phyloP scores from a whole-genome alignment of 495 filamentous ascomycete species.

The Podospora pseudoanserina region DNA sequence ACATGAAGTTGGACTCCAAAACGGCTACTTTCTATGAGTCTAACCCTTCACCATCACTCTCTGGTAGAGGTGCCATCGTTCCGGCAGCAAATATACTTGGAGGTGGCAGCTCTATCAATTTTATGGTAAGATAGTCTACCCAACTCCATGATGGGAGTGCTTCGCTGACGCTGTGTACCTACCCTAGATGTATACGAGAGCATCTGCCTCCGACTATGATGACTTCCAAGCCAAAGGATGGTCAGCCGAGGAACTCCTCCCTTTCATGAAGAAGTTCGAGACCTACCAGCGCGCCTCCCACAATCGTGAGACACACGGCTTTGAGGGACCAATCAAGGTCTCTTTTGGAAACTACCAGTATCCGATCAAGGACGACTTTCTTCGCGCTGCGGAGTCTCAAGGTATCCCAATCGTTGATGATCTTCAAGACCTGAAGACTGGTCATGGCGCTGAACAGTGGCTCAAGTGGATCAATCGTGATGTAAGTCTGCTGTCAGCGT shows the following conservation, averaged over 20 bases:
- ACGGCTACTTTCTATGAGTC: constrained; percentile 84
- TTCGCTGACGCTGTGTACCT: neutral
- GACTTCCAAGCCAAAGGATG: constrained; percentile 80
- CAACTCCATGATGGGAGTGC: neutral
- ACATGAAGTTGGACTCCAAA: constrained; percentile 63
- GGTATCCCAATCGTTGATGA: constrained; percentile 71
- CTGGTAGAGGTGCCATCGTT: constrained; percentile 68
- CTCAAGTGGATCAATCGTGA: constrained; percentile 71
- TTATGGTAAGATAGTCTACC: constrained; percentile 53
- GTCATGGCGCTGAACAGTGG: constrained; percentile 56
- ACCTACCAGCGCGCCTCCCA: constrained; percentile 76
- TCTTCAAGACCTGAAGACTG: constrained; percentile 63
- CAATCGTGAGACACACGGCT: constrained; percentile 72
- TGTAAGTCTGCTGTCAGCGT: constrained; percentile 36
- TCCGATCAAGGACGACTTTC: constrained; percentile 72
- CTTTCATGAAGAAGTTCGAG: constrained; percentile 81
- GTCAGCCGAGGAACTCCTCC: constrained; percentile 73
- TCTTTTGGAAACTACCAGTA: constrained; percentile 75
- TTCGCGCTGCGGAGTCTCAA: constrained; percentile 72
- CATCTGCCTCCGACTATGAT: constrained; percentile 79
- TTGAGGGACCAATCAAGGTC: constrained; percentile 80
- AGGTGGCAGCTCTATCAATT: constrained; percentile 78
- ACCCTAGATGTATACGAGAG: constrained; percentile 74
- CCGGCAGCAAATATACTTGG: constrained; percentile 76
- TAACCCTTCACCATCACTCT: constrained; percentile 67